Conservation (phyloP, 768 basidiomycete genomes). For the Lactarius vividus region DNA sequence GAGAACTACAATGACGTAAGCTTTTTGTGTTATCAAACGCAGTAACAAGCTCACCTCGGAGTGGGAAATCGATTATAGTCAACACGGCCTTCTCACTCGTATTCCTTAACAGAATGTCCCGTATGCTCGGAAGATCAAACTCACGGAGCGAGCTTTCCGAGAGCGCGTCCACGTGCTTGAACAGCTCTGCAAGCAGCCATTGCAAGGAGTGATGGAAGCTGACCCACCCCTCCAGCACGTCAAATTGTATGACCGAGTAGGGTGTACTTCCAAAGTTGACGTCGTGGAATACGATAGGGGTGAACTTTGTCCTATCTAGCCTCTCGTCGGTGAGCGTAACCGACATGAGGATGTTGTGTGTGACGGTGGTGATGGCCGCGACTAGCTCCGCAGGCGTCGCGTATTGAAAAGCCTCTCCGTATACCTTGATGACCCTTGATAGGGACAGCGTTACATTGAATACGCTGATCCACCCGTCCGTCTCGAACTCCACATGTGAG, state of each 20-base stretch:
- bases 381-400: slow-evolving; percentile 58
- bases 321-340: slow-evolving; percentile 66
- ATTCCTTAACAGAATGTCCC: slow-evolving; percentile 58
- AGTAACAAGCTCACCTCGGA: slow-evolving; percentile 61
- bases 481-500: slow-evolving; percentile 93
- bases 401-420: slow-evolving; percentile 77
- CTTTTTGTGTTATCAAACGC: neutral
- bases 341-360: slow-evolving; percentile 68
- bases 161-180: slow-evolving; percentile 77
- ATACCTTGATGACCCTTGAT: slow-evolving; percentile 83
- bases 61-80: slow-evolving; percentile 81
- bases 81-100: slow-evolving; percentile 68
- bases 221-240: slow-evolving; percentile 77
- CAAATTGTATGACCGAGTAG: slow-evolving; percentile 71
- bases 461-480: slow-evolving; percentile 94
- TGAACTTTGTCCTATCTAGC: slow-evolving; percentile 65
- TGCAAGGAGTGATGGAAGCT: slow-evolving; percentile 93
- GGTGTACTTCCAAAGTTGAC: slow-evolving; percentile 59
- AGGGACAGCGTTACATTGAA: slow-evolving; percentile 94
- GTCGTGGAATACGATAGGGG: slow-evolving; percentile 58
- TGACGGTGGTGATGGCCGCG: slow-evolving; percentile 62
- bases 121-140: slow-evolving; percentile 52
- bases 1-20: slow-evolving; percentile 49
- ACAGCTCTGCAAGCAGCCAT: slow-evolving; percentile 85
- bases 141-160: slow-evolving; percentile 50